phyloP scores from a whole-genome alignment of 257 asterid genomes.

The Capsicum baccatum region DNA sequence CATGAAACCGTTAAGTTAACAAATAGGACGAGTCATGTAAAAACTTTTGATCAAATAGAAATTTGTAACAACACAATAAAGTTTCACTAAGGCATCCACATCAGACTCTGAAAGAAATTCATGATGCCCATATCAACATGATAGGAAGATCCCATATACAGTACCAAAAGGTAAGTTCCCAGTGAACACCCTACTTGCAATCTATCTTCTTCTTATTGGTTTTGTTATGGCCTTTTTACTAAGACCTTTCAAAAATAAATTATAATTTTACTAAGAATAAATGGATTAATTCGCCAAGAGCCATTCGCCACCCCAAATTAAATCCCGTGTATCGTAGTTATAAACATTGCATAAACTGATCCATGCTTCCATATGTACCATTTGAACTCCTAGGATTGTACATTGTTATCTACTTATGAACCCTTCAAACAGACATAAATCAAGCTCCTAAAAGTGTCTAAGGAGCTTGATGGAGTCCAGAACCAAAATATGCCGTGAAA shows the following conservation, averaged over 20 bases:
- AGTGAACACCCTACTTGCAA: conserved; percentile 9
- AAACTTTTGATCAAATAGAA: not conserved
- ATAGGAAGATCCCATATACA: not conserved
- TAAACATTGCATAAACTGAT: not conserved
- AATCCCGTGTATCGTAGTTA: not conserved
- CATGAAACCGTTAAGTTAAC: conserved; percentile 77
- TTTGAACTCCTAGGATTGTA: not conserved
- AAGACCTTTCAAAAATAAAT: too few relatives aligned
- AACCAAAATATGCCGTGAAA: too few relatives aligned
- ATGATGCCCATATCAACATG: conserved; percentile 16
- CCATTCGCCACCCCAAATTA: not conserved
- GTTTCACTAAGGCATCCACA: conserved; percentile 20
- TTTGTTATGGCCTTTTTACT: not conserved
- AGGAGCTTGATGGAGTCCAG: not conserved
- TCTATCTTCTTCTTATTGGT: not conserved
- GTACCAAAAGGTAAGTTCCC: not conserved
- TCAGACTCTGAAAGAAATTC: conserved; percentile 7
- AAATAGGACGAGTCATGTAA: conserved; percentile 6
- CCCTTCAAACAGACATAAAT: conserved; percentile 15
- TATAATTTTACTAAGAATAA: not conserved
- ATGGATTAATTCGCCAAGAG: not conserved
- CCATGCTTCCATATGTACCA: not conserved
- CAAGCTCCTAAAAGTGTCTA: conserved; percentile 15
- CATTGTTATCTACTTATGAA: not conserved
- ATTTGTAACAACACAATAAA: conserved; percentile 8